These are phyloP conservation scores for Trypanosoma grayi DNA, from an alignment of 208 protist species.

Conservation along the genomic window DNA sequence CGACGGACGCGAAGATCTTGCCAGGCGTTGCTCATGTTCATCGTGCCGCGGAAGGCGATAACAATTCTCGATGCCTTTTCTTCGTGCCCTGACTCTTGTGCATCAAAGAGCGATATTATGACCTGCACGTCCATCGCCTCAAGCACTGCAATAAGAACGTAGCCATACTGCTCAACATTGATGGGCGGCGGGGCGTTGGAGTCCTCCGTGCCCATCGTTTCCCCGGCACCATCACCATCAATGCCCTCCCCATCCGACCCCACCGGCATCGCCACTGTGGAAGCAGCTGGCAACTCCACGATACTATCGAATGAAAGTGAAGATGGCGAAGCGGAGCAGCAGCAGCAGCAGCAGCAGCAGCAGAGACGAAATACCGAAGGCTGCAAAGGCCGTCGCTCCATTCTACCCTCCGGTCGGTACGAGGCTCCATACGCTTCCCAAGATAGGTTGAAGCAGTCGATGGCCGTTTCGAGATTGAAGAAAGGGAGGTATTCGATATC, in stretches of 20 bases:
- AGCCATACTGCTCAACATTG: conserved; percentile 84
- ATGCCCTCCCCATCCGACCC: not conserved
- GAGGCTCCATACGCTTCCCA: conserved; percentile 55
- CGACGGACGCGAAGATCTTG: conserved; percentile 75
- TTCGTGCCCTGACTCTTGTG: conserved; percentile 29
- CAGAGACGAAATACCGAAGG: not conserved
- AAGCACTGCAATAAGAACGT: conserved; percentile 44
- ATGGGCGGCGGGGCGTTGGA: conserved; percentile 25
- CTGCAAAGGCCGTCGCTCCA: not conserved
- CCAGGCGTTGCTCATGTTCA: conserved; percentile 74
- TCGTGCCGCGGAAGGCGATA: conserved; percentile 87
- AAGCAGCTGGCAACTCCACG: too few relatives aligned
- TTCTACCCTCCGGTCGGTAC: not conserved
- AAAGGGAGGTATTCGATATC: conserved; percentile 66
- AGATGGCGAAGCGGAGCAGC: not conserved
- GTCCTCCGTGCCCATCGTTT: not conserved
- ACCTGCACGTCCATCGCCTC: conserved; percentile 72
- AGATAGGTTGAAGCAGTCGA: conserved; percentile 88
- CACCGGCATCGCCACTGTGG: too few relatives aligned
- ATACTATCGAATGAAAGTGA: not conserved
- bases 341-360: conserved; percentile 1
- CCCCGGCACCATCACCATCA: not conserved
- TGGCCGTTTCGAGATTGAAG: conserved; percentile 85
- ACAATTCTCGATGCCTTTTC: conserved; percentile 76
- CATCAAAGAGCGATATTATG: conserved; percentile 64